These are phyloP conservation scores for Podaxis carcinomalis DNA, from an alignment of 768 basidiomycete genomes.

Conservation along the genomic window DNA sequence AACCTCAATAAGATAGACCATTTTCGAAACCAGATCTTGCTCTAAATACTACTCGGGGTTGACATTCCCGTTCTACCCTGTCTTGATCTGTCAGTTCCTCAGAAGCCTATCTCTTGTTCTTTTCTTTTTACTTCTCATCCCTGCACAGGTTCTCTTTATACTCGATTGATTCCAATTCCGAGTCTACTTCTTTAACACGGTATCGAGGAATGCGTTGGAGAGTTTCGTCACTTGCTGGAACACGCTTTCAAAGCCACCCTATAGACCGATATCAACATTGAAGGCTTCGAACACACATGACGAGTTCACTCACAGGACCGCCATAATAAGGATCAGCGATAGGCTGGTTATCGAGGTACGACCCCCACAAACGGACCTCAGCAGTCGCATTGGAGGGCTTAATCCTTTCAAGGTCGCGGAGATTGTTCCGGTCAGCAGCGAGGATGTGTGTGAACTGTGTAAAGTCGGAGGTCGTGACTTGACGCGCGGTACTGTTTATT, in stretches of 20 bases:
- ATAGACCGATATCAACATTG: slow-evolving; percentile 3
- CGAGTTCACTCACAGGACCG: slow-evolving; percentile 41
- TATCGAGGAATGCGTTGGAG: slow-evolving; percentile 77
- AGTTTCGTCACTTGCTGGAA: slow-evolving; percentile 73
- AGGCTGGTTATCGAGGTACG: slow-evolving; percentile 62
- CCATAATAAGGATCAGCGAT: slow-evolving; percentile 89
- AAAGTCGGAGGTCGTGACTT: slow-evolving; percentile 67
- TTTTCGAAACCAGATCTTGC: no score
- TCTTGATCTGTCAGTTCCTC: no score
- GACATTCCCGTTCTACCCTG: no score
- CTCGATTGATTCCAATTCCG: neutral
- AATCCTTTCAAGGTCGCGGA: slow-evolving; percentile 53
- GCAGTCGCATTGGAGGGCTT: slow-evolving; percentile 52
- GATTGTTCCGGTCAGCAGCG: slow-evolving; percentile 77
- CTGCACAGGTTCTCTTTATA: no score
- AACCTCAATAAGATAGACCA: no score
- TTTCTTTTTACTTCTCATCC: no score
- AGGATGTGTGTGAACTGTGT: slow-evolving; percentile 77
- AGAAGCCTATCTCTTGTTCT: no score
- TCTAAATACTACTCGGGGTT: no score
- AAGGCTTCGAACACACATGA: neutral
- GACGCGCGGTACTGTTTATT: slow-evolving; percentile 66
- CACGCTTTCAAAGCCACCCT: slow-evolving; percentile 74
- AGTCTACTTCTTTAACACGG: slow-evolving; percentile 36
- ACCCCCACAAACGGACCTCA: slow-evolving; percentile 73